Percentiles rank a stretch among this genome's conserved stretches.
These are phyloP conservation scores for Melaleuca quinquenervia DNA, from an alignment of 345 rosid genomes.

Conservation along the genomic window DNA sequence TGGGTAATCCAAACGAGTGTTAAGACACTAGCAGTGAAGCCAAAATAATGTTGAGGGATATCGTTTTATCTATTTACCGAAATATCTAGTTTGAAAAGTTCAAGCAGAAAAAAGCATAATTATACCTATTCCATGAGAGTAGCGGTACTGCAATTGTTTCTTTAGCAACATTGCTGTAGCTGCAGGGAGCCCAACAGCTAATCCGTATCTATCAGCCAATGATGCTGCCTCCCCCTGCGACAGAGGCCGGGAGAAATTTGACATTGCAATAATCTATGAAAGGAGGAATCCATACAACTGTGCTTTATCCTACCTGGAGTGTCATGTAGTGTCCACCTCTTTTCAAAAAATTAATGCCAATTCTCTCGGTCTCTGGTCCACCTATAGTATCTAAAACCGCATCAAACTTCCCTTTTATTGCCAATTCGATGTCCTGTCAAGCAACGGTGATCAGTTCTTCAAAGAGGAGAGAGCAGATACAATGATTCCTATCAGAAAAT, in stretches of 20 bases:
- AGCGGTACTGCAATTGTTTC: conserved; percentile 69
- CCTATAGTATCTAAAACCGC: conserved; percentile 97
- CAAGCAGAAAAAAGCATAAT: background rate
- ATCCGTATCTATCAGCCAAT: conserved; percentile 70
- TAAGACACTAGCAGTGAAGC: background rate
- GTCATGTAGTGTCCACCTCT: conserved; percentile 94
- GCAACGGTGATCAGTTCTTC: background rate
- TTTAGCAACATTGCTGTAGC: conserved; percentile 62
- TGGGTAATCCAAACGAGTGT: background rate
- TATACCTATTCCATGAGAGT: conserved; percentile 83
- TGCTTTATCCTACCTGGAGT: conserved; percentile 44
- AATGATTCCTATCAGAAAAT: background rate
- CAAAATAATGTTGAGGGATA: background rate
- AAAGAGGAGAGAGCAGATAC: background rate
- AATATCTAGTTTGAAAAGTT: background rate
- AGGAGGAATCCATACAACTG: background rate
- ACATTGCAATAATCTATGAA: background rate
- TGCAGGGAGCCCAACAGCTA: conserved; percentile 70
- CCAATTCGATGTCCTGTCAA: conserved; percentile 68
- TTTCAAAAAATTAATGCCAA: conserved; percentile 60
- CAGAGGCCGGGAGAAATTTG: background rate
- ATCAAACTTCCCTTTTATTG: conserved; percentile 76
- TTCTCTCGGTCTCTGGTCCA: conserved; percentile 72
- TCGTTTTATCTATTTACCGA: background rate
- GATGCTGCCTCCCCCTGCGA: conserved; percentile 89